Base-by-base conservation (phyloP, 441 rosid genomes). In the Bruguiera hainesii region DNA sequence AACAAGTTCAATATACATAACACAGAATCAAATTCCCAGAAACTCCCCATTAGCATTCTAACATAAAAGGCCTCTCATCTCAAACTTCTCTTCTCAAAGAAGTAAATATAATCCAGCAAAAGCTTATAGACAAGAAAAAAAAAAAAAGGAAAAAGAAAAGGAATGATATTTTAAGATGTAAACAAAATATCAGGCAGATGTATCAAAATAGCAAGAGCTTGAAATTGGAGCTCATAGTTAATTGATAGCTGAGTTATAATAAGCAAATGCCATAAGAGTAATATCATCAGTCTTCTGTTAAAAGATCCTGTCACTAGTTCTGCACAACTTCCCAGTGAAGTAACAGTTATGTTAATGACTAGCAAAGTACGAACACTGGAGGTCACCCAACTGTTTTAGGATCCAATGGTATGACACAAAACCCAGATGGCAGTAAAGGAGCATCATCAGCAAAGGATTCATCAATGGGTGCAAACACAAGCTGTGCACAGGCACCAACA, bases 371-470 rank as follows among this genome's bases (percentile, higher is more conserved):
- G 61, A 37, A 21, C 52, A 61, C 59, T 5, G 57, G 21, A 67
- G 61, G 66, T 66, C 76, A 83, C 89, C 79, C 56, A 73, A 82
- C 87, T 74, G 94, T 65, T 81, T 89, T 93, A 57, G 88, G 82
- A 76, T 93, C 94, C 60, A 93, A 77, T 39, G 96, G 97, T 57
- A 93, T 87, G 84, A 93, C 88, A 1, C 94, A 87, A 61, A 93
- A 93, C 10, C 98, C 98, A 67, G 94, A 93, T 49, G 98, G 89
- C 64, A 93, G 80, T 60, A 93, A 73, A 66, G 93, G 96, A 70
- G 96, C 97, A 76, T 90, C 96, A 79, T 93, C 96, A 30, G 97
- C 94, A 67, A 93, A 93, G 28, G 98, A 89, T 72, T 90, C 96
- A 52, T 93, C 97, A 9, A 93, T 88, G 57, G 97, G 96, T 26